Conservation (phyloP, 1,284 basidiomycete genomes). For the Boletellus deceptivus region DNA sequence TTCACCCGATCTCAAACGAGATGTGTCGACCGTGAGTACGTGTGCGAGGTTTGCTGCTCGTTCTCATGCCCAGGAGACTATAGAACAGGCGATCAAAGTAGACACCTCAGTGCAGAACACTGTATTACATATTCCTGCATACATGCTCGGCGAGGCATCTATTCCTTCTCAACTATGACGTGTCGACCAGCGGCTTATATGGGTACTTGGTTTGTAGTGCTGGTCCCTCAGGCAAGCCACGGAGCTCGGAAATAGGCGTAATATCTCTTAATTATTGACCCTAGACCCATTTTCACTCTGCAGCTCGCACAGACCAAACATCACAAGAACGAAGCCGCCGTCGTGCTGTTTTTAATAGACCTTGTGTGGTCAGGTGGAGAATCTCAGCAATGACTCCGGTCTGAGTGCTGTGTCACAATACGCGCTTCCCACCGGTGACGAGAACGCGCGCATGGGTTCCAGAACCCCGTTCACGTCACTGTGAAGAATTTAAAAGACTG, state of each 20-base stretch:
- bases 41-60: background rate
- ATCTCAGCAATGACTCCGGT: background rate
- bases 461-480: background rate
- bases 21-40: background rate
- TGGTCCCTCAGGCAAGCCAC: background rate
- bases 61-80: background rate
- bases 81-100: background rate
- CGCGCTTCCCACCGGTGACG: background rate
- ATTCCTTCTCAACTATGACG: too few species aligned
- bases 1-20: background rate
- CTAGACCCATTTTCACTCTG: background rate
- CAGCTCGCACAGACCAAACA: background rate
- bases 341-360: background rate
- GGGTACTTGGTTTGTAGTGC: background rate
- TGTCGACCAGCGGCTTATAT: background rate
- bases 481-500: constrained; percentile 8
- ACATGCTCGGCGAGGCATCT: background rate
- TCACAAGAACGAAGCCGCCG: background rate
- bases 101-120: background rate
- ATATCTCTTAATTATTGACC: background rate
- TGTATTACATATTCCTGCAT: background rate
- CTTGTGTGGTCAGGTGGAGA: background rate
- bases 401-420: background rate
- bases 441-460: background rate
- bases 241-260: background rate